Evolutionary conservation across 371 early-diverging fungal genomes (phyloP).

Genomic region (Blyttiomyces sp.): DNA sequence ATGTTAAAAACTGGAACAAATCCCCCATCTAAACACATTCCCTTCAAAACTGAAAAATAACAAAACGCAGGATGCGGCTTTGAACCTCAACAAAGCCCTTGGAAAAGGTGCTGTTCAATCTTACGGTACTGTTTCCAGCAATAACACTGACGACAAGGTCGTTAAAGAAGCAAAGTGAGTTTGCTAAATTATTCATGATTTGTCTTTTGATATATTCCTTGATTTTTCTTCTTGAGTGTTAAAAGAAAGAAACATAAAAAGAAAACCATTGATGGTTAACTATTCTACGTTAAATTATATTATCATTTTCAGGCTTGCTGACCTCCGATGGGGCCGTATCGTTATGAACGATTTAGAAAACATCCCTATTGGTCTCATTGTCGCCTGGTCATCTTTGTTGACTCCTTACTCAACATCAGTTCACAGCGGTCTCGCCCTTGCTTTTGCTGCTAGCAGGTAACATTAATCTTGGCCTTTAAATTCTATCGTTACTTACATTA

Average conservation of each 20-base stretch:
- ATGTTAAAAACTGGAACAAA: background rate
- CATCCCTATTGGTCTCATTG: constrained; percentile 26
- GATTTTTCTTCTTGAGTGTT: background rate
- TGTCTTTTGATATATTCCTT: background rate
- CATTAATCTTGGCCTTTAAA: too few relatives aligned
- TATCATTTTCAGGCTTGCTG: constrained; percentile 1
- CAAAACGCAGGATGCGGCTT: constrained; percentile 1
- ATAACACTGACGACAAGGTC: background rate
- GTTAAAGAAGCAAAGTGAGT: background rate
- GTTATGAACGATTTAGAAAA: constrained; percentile 33
- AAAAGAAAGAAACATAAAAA: background rate
- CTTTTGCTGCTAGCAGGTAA: constrained; percentile 7
- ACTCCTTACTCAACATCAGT: background rate
- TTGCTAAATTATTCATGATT: background rate
- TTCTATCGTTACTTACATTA: too few relatives aligned
- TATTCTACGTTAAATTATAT: too few relatives aligned
- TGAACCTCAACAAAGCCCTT: constrained; percentile 8
- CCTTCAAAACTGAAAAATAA: background rate
- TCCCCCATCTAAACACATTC: background rate
- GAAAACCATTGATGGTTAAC: background rate
- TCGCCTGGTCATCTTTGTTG: constrained; percentile 7
- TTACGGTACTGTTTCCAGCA: background rate
- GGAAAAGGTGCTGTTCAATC: constrained; percentile 8
- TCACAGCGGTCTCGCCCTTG: constrained; percentile 1
- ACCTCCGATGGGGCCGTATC: constrained; percentile 27